Evolutionary conservation across 768 basidiomycete species (phyloP).

Genomic region (Boletus eberwhitei): DNA sequence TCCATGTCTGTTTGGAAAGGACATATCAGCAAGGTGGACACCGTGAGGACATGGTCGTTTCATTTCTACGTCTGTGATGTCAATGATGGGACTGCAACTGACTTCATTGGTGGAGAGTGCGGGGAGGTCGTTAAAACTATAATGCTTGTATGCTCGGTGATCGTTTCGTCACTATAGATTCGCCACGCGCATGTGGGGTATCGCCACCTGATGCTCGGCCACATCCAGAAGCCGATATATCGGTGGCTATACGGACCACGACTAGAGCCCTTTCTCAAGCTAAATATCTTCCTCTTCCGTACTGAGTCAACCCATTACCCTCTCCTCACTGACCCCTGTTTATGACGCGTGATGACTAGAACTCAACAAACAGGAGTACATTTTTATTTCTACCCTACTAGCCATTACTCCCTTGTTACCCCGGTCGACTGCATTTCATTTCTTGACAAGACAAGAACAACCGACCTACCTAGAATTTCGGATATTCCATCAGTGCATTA

Average conservation of each 20-base stretch:
- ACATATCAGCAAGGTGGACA: background rate
- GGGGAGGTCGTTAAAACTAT: background rate
- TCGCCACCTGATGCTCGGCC: background rate
- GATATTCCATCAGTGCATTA: background rate
- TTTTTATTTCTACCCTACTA: background rate
- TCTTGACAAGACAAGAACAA: background rate
- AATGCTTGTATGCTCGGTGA: slow-evolving; percentile 6
- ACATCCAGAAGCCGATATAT: background rate
- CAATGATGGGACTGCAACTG: background rate
- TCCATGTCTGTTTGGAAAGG: background rate
- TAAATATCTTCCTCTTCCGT: background rate
- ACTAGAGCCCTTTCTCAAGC: background rate
- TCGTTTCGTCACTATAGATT: slow-evolving; percentile 15
- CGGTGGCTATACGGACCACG: background rate
- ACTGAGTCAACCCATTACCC: background rate
- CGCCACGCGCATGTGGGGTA: background rate
- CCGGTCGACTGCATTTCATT: background rate
- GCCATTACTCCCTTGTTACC: background rate
- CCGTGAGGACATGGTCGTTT: background rate
- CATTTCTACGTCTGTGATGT: background rate
- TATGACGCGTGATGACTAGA: background rate
- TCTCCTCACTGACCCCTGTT: background rate
- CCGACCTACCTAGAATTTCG: background rate
- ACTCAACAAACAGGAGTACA: background rate
- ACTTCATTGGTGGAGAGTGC: slow-evolving; percentile 16